These are phyloP conservation scores for Pontederia paniculata DNA, from an alignment of 176 grass and related monocot species.

Conservation along the genomic window DNA sequence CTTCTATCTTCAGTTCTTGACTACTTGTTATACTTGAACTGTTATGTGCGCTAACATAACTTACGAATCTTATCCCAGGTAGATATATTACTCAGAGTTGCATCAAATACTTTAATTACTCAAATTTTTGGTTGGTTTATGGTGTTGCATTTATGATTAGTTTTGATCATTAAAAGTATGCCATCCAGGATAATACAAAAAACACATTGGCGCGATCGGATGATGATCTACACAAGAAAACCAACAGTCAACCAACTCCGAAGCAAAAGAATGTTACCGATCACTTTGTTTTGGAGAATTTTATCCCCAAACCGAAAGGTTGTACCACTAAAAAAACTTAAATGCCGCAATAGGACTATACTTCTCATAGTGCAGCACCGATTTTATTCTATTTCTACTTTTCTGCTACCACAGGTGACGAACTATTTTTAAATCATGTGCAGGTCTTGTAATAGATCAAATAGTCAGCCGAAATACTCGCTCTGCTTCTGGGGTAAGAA, in stretches of 20 bases:
- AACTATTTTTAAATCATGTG: neutral
- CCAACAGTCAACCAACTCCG: neutral
- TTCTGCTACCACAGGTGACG: neutral
- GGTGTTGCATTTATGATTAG: neutral
- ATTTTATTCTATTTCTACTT: neutral
- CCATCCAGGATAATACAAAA: slow-evolving; percentile 8
- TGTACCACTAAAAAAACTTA: too few relatives aligned
- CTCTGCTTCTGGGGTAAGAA: slow-evolving; percentile 20
- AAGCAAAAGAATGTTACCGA: neutral
- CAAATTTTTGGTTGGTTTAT: neutral
- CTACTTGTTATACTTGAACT: too few relatives aligned
- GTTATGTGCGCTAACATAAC: too few relatives aligned
- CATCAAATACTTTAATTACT: too few relatives aligned
- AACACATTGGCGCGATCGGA: slow-evolving; percentile 6
- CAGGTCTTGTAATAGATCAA: slow-evolving; percentile 18
- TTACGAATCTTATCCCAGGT: too few relatives aligned
- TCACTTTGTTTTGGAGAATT: neutral
- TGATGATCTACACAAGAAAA: slow-evolving; percentile 5
- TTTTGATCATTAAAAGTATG: neutral
- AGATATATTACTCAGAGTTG: too few relatives aligned
- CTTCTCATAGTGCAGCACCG: neutral
- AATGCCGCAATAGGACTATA: slow-evolving; percentile 8
- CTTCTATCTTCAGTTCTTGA: too few relatives aligned
- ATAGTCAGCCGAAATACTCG: neutral
- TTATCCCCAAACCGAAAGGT: slow-evolving; percentile 2